Base-by-base conservation (phyloP, 805 yeast genomes). In the Pichia californica region DNA sequence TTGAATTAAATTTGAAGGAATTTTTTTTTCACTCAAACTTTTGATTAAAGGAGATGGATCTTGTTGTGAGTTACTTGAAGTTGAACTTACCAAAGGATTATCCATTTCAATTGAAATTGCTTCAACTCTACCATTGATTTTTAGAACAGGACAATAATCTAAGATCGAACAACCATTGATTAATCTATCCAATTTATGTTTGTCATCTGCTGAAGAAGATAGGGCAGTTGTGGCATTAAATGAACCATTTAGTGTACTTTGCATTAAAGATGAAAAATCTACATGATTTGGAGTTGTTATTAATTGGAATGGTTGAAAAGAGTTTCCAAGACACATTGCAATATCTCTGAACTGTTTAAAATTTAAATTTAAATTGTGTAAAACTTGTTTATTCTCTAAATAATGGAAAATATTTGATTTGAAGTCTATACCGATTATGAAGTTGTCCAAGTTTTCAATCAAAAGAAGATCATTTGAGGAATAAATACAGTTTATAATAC, bases 401-500 rank as follows among this genome's bases (percentile, higher is more conserved):
- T 72, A 84, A 53, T 82, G 72, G 57, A 88, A 84, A 48, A 77
- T 84, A 50, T 74, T 74, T 29, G 72, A 68, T 42, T 72, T 77
- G 48, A 79, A 73, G 47, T 85, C 94, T 70, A 88, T 73, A 16
- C 83, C 76, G 39, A 81, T 62, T 44, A 91, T 81, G 46, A 88
- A 78, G 51, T 77, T 82, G 45, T 86, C 93, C 23, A 83, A 71
- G 15, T 67, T 61, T 5, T 63, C 64, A 36, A 77, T 61, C 58
- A 91, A 66, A 35, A 89, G 65, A 31, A 80, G 71, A 54, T 93
- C 98, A 1, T 88, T 81, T 7, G 96, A 81, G 1, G 95, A 96
- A 62, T 79, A 85, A 30, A 89, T 77, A 5, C 83, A 79, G 59
- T 89, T 88, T 40, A 91, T 74, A 36, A 69, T 64, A 0, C 68